Percentiles rank a stretch among this genome's conserved stretches.
Evolutionary conservation across 192 early-diverging fungal genomes (phyloP).

Genomic region (Coemansia sp.): DNA sequence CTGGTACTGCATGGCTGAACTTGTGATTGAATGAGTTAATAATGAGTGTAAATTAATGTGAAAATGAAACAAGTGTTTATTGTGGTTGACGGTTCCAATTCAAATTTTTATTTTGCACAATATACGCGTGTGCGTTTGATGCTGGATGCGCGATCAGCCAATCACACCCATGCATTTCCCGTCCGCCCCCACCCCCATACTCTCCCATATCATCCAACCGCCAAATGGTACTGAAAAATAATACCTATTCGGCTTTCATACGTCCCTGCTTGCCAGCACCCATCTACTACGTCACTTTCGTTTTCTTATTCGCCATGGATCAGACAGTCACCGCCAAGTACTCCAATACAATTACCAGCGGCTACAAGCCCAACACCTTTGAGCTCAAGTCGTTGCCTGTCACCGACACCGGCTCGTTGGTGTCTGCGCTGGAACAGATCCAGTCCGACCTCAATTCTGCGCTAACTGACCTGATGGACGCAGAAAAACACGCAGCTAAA

Average conservation of each 20-base stretch:
- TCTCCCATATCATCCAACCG: too few species aligned
- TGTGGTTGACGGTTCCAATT: too few species aligned
- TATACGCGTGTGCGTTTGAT: too few species aligned
- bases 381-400: conserved; percentile 4
- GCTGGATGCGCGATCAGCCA: too few species aligned
- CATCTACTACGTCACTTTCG: background rate
- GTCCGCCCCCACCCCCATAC: too few species aligned
- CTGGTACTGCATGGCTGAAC: conserved; percentile 55
- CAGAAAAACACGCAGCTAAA: conserved; percentile 16
- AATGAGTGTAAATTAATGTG: background rate
- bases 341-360: background rate
- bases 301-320: background rate
- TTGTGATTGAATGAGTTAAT: background rate
- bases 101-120: too few species aligned
- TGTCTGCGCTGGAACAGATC: conserved; percentile 19
- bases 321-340: conserved; percentile 21
- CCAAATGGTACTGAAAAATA: too few species aligned
- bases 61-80: background rate
- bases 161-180: too few species aligned
- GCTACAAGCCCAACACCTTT: conserved; percentile 13
- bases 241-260: too few species aligned
- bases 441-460: conserved; percentile 33
- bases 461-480: conserved; percentile 30
- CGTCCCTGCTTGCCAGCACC: too few species aligned
- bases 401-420: conserved; percentile 8